phyloP scores from a whole-genome alignment of 1,139 yeast genomes.

The Candida sp. region DNA sequence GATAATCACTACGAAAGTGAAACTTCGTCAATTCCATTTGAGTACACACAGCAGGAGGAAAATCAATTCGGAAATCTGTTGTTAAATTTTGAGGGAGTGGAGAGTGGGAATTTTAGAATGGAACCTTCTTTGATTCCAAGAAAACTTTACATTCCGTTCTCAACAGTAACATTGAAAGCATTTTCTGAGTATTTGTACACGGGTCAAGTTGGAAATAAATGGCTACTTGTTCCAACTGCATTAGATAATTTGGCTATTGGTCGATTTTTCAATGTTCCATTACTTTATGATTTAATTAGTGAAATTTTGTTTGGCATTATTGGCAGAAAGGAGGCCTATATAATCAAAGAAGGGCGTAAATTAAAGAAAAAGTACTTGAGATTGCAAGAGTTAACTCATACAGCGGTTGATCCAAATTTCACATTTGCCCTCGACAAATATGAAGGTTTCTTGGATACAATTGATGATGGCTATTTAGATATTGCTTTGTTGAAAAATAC shows the following conservation, averaged over 20 bases:
- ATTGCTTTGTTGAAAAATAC: conserved; percentile 49
- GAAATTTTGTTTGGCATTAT: conserved; percentile 69
- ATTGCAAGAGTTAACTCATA: conserved; percentile 20
- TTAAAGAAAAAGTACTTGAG: conserved; percentile 27
- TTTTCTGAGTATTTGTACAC: conserved; percentile 72
- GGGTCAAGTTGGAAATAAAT: conserved; percentile 73
- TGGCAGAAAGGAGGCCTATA: conserved; percentile 57
- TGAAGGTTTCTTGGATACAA: conserved; percentile 67
- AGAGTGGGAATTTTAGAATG: conserved; percentile 32
- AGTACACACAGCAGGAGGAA: conserved; percentile 4
- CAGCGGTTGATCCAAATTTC: conserved; percentile 19
- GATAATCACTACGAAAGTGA: conserved; percentile 3
- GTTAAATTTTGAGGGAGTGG: conserved; percentile 35
- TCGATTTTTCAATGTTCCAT: conserved; percentile 62
- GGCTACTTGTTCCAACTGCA: conserved; percentile 66
- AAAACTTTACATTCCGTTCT: conserved; percentile 63
- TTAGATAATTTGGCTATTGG: conserved; percentile 61
- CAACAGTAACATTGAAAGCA: conserved; percentile 58
- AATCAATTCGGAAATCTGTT: conserved; percentile 25
- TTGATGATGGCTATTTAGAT: conserved; percentile 64
- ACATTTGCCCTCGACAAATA: conserved; percentile 55
- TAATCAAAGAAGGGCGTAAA: conserved; percentile 40
- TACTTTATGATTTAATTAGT: conserved; percentile 62
- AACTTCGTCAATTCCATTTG: conserved; percentile 6
- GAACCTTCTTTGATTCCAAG: conserved; percentile 68